Base-by-base conservation (phyloP, 495 filamentous ascomycete species). In the Trichoderma reesei region DNA sequence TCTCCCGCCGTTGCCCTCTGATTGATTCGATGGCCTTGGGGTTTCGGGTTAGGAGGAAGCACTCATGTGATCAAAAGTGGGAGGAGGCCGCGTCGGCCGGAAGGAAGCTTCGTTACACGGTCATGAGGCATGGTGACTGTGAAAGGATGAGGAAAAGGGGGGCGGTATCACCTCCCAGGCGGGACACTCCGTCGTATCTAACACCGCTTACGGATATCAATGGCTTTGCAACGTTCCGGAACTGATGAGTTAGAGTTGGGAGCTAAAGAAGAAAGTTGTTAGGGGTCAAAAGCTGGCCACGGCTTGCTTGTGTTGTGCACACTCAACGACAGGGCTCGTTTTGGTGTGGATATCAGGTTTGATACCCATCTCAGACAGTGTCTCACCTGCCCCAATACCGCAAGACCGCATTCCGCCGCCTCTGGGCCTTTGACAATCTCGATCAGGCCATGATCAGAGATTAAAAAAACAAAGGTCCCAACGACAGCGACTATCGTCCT, bases 101-200 rank as follows among this genome's bases (percentile, higher is more conserved):
- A 48, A 48, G 44, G 44, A 48, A 18, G 51, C 26, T 26, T 56
- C 13, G 51, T 56, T 56, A 56, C 51, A 56, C 51, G 51, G 51
- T 26, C 20, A 56, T 34, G 16, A 10, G 20, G 9, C 31, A 34
- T 26, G 26, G 26, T 26, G 26, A 0, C 26, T 26, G 26, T 26
- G 1, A 1, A 48, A 18, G 26, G 18, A 31, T 26, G 5, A 33
- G 26, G 26, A 33, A 34, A 33, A 31, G 51, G 51, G 51, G 26
- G 51, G 20, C 26, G 51, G 9, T 11, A 56, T 56, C 51, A 56
- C 5, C 26, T 56, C 51, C 10, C 10, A 11, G 9, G 26, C 11
- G 51, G 26, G 5, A 39, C 51, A 56, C 26, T 56, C 51, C 9
- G 31, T 16, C 26, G 34, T 56, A 56, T 56, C 51, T 33, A 9